Evolutionary conservation across 768 basidiomycete genomes (phyloP), one percentile per base, ranked within the genome.

Genomic region (Filobasidium floriforme): DNA sequence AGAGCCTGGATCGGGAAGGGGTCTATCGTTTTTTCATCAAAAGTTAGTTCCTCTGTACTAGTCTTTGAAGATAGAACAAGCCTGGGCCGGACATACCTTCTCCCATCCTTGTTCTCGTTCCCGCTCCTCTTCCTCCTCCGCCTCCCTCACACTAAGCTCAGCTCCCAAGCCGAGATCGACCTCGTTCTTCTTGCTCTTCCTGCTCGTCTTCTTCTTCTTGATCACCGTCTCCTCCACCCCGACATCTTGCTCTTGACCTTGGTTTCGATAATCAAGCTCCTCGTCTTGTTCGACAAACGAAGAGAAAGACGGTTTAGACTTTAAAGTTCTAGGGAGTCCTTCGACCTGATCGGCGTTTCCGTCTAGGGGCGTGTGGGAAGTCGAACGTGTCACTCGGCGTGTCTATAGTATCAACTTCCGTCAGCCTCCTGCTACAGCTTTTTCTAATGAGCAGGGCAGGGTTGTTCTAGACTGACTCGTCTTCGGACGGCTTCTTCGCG

Each of bases 171-270:
- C 9, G 4, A 37, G 9, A 37, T 37, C 32, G 9, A 37, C 32
- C 32, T 49, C 46, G 22, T 49, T 22, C 46, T 49, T 49, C 46
- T 49, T 49, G 18, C 46, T 22, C 46, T 49, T 49, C 46, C 46
- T 49, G 22, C 46, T 49, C 46, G 15, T 49, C 46, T 49, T 49
- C 46, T 49, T 49, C 46, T 49, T 49, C 46, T 49, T 49, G 46
- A 14, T 22, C 22, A 22, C 15, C 46, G 4, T 14, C 22, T 49
- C 46, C 12, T 18, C 46, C 18, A 49, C 46, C 18, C 18, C 18
- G 14, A 22, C 18, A 49, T 49, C 46, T 6, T 18, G 46, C 18
- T 18, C 46, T 15, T 18, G 4, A 6, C 5, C 14, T 22, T 49
- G 18, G 12, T 49, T 22, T 49, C 12, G 46, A 9, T 37, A 37